Evolutionary conservation across 192 early-diverging fungal genomes (phyloP).

Genomic region (Rhizophagus sp.): DNA sequence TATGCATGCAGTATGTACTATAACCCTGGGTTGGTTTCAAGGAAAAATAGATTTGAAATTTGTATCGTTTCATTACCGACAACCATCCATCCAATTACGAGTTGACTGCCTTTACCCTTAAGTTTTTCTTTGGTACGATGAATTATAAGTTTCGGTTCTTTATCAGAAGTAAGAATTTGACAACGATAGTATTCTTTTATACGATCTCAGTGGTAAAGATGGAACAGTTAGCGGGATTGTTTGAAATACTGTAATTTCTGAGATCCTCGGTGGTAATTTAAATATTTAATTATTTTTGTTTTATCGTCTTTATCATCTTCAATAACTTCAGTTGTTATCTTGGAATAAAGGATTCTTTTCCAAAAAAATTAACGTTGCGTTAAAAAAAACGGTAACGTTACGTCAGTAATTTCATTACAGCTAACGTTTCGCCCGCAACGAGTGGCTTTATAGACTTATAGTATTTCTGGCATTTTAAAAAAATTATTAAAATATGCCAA

Average conservation of each 20-base stretch:
- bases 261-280: background rate
- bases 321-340: background rate
- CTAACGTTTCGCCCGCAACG: no score
- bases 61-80: background rate
- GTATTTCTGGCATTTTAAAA: no score
- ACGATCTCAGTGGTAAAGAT: background rate
- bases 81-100: background rate
- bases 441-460: no score
- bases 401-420: no score
- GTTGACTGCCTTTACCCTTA: background rate
- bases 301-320: no score
- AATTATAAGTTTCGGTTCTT: background rate
- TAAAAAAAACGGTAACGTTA: no score
- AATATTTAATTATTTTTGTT: background rate
- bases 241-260: background rate
- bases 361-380: no score
- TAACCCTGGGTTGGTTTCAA: no score
- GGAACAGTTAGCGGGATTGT: background rate
- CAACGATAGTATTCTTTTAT: background rate
- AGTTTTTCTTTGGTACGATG: background rate
- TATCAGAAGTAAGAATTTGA: background rate
- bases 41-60: background rate
- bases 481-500: no score
- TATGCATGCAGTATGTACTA: no score
- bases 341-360: background rate